Conservation (phyloP, 345 rosid species). For the Syzygium aromaticum region DNA sequence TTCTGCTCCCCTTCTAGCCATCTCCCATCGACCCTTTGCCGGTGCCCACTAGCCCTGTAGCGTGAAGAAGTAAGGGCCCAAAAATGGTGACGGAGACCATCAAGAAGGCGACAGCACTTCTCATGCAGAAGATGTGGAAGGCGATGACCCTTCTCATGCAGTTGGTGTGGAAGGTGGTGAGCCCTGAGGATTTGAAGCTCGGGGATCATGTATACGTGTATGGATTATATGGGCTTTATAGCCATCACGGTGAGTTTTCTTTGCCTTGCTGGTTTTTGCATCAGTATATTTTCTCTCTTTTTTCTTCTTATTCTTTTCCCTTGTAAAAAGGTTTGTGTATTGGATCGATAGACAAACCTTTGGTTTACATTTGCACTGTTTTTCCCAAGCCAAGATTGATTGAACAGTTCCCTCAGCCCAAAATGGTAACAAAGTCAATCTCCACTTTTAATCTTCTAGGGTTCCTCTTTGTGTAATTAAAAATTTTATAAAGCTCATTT, state of each 20-base stretch:
- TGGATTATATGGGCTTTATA: too few relatives aligned
- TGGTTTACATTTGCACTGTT: background rate
- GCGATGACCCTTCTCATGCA: too few relatives aligned
- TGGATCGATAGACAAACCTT: too few relatives aligned
- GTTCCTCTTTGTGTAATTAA: background rate
- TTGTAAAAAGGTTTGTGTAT: too few relatives aligned
- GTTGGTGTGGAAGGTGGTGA: too few relatives aligned
- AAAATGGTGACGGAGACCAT: too few relatives aligned
- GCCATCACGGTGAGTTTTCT: too few relatives aligned
- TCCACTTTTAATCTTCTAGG: background rate
- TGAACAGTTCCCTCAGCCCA: background rate
- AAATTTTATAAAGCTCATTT: too few relatives aligned
- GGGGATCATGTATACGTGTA: too few relatives aligned
- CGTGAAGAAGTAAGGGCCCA: background rate
- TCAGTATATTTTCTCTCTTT: background rate
- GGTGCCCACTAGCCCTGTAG: background rate
- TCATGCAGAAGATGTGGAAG: too few relatives aligned
- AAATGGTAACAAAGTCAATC: background rate
- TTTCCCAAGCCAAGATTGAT: background rate
- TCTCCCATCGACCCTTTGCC: background rate
- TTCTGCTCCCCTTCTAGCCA: background rate
- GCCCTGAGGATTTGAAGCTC: too few relatives aligned
- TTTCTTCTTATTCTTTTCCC: background rate
- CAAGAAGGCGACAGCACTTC: too few relatives aligned
- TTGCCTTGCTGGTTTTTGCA: background rate